Base-by-base conservation (phyloP, 345 rosid genomes). In the Linum tenue region DNA sequence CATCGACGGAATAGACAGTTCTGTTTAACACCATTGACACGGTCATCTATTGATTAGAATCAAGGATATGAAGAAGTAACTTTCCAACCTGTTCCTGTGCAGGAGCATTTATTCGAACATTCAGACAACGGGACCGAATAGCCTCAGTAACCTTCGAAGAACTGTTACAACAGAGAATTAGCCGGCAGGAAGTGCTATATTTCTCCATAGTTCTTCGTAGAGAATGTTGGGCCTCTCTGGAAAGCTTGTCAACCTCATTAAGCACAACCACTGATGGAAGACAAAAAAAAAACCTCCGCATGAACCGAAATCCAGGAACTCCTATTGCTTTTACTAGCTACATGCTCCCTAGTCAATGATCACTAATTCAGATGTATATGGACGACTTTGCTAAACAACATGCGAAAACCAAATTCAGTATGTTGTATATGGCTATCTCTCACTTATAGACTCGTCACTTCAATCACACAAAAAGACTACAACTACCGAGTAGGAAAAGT, bases 121-220 rank as follows among this genome's bases (percentile, higher is more conserved):
- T 94, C 70, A 94, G 83, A 75, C 99, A 94, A n/a, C 99, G 95
- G 67, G 97, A 94, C 61, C 90, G 84, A 57, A 94, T 94, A 36
- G 99, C 99, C 78, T 94, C 99, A 4, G 92, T 81, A 62, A 94
- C 97, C 81, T 82, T 94, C 8, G 97, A 94, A 71, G 96, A 94
- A 65, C 99, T 91, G 75, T 94, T 91, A 71, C 99, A 87, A 78
- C 96, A 94, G 56, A 91, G 84, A 71, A 94, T 87, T 66, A 94
- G 83, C 59, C 95, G 83, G 76, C 99, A 94, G 60, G 82, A 91
- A 59, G 92, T 68, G 76, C 97, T 91, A 63, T 91, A 94, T 63
- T 94, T 94, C 86, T 94, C 99, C 97, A 94, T 94, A 55, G 99
- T 90, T 82, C 97, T 84, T 64, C 99, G 89, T 36, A 90, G 91